Base-by-base conservation (phyloP, 2,329 filamentous ascomycete genomes). In the Leptographium radiaticola region DNA sequence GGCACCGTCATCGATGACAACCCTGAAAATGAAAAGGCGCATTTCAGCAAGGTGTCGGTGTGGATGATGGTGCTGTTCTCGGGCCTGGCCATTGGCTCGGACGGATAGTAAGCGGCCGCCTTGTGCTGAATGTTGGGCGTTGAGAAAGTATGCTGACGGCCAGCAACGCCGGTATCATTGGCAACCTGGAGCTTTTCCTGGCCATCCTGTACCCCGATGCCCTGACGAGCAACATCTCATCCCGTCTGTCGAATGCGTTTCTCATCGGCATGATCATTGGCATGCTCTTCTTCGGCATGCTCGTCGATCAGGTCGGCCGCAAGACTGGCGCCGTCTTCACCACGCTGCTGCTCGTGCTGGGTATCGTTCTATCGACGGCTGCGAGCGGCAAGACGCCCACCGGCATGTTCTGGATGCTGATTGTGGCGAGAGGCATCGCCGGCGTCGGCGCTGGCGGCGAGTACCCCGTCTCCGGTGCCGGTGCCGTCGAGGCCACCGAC, bases 251-350 rank as follows among this genome's bases (percentile, higher is more conserved):
- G 43, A 80, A 81, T 59, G 71, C 76, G 2, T 76, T 75, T 56
- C 67, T 79, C 6, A 71, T 80, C 51, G 78, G 77, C 48, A 73
- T 76, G 63, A 77, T 79, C 53, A 64, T 79, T 51, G 77, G 77
- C 51, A 80, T 79, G 71, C 63, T 80, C 9, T 65, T 71, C 58
- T 78, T 80, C 55, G 75, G 76, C 8, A 64, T 71, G 11, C 60
- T 74, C 8, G 73, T 75, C 57, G 75, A 77, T 60, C 69, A 71
- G 18, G 59, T 77, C 6, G 75, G 75, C n/a, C 68, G 75, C 42
- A 68, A 71, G 44, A 75, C 69, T 0, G 75, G 74, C 13, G 70
- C 72, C 42, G 63, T 77, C 5, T 65, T 68, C 6, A 71, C 75
- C 0, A 77, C 75, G 0, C 51, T 68, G 6, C 66, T 75, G 47